Percentiles rank a stretch among this genome's conserved stretches.
Evolutionary conservation across 2,329 filamentous ascomycete genomes (phyloP).

Genomic region (Sordariomycetes sp.): DNA sequence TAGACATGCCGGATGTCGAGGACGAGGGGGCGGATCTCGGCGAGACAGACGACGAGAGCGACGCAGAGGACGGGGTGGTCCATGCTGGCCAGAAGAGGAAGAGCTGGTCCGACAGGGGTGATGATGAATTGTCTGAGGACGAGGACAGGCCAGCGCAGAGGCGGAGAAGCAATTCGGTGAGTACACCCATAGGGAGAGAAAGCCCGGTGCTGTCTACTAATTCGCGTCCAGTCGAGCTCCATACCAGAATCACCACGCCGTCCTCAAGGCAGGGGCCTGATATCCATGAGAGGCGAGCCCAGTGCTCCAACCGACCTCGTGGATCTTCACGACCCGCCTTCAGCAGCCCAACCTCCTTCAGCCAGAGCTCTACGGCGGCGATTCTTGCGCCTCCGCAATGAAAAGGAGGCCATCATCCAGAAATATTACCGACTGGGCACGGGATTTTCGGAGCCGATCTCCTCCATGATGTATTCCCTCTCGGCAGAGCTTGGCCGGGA

Average conservation of each 20-base stretch:
- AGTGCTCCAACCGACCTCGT: constrained; percentile 32
- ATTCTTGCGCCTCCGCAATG: constrained; percentile 62
- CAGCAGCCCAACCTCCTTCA: constrained; percentile 51
- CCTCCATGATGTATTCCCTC: constrained; percentile 86
- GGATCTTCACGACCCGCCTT: constrained; percentile 36
- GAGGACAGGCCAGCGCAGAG: constrained; percentile 68
- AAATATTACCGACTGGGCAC: constrained; percentile 80
- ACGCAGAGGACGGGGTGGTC: constrained; percentile 39
- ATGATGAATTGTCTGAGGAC: constrained; percentile 62
- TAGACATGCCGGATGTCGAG: constrained; percentile 84
- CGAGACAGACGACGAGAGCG: constrained; percentile 46
- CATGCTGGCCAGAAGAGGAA: constrained; percentile 62
- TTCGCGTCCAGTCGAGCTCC: constrained; percentile 44
- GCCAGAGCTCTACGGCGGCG: constrained; percentile 61
- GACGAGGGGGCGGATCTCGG: constrained; percentile 58
- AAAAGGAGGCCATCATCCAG: constrained; percentile 66
- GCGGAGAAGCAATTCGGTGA: constrained; percentile 78
- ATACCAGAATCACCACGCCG: constrained; percentile 55
- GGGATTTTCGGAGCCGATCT: constrained; percentile 90
- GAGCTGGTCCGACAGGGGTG: constrained; percentile 62
- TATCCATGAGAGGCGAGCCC: constrained; percentile 38
- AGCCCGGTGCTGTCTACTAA: background rate
- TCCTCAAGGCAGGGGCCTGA: constrained; percentile 47
- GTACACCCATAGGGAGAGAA: constrained; percentile 13
- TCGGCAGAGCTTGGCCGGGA: constrained; percentile 91